Evolutionary conservation across 1,284 basidiomycete species (phyloP).

Genomic region (Cryptococcus sp.): DNA sequence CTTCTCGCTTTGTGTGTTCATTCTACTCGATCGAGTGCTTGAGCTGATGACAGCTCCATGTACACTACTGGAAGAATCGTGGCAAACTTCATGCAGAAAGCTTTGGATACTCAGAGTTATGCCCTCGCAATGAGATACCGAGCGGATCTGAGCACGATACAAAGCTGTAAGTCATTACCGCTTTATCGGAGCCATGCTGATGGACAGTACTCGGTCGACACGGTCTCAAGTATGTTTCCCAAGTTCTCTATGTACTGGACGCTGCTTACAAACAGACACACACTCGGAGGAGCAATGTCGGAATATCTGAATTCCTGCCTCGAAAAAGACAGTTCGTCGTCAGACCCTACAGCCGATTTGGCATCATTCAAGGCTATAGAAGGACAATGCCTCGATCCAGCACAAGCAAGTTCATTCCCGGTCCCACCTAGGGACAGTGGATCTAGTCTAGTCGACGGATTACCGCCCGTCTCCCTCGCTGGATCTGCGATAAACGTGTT

Average conservation of each 20-base stretch:
- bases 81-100: constrained; percentile 24
- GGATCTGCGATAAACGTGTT: too few species aligned
- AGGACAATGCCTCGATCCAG: too few species aligned
- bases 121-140: constrained; percentile 24
- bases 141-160: constrained; percentile 26
- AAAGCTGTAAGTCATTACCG: constrained; percentile 17
- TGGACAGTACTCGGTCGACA: constrained; percentile 16
- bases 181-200: too few species aligned
- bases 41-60: constrained; percentile 22
- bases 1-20: constrained; percentile 26
- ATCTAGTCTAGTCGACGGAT: too few species aligned
- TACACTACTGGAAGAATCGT: constrained; percentile 33
- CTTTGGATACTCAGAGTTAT: constrained; percentile 16
- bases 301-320: constrained; percentile 14
- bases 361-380: too few species aligned
- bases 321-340: background rate
- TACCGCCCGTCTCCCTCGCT: too few species aligned
- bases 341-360: too few species aligned
- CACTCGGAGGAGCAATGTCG: constrained; percentile 15
- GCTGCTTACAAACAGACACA: constrained; percentile 2
- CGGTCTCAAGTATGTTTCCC: constrained; percentile 10
- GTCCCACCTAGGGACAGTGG: too few species aligned
- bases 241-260: too few species aligned
- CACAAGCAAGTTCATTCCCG: too few species aligned
- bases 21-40: background rate